phyloP scores from a whole-genome alignment of 148 eudicot genomes.

The Fallopia convolvulus region DNA sequence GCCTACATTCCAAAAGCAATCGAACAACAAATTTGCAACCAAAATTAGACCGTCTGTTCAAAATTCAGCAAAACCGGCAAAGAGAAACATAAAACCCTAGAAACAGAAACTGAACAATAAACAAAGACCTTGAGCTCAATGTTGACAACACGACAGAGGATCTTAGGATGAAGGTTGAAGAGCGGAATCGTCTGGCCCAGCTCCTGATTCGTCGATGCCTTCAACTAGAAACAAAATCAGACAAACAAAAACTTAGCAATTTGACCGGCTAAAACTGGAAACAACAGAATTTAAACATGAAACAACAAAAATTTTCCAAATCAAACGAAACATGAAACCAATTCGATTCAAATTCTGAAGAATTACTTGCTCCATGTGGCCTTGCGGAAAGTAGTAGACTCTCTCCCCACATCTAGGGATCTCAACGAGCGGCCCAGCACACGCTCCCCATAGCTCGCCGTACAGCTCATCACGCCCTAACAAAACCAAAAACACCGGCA shows the following conservation, averaged over 20 bases:
- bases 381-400: slow-evolving; percentile 91
- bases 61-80: neutral
- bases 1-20: slow-evolving; percentile 48
- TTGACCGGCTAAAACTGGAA: neutral
- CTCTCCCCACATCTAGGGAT: slow-evolving; percentile 52
- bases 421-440: slow-evolving; percentile 93
- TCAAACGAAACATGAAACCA: slow-evolving; percentile 3
- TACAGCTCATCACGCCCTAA: slow-evolving; percentile 44
- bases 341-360: neutral
- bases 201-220: slow-evolving; percentile 88
- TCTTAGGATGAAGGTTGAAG: slow-evolving; percentile 65
- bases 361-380: slow-evolving; percentile 85
- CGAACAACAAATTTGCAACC: neutral
- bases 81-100: neutral
- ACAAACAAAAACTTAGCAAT: neutral
- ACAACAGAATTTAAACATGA: neutral
- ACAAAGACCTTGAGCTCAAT: slow-evolving; percentile 43
- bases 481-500: slow-evolving; percentile 5
- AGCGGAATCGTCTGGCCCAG: slow-evolving; percentile 45
- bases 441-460: slow-evolving; percentile 74
- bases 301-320: neutral
- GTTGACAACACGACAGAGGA: slow-evolving; percentile 71
- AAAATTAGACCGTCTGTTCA: neutral
- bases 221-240: slow-evolving; percentile 37
- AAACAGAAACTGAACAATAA: slow-evolving; percentile 1